Evolutionary conservation across 1,284 basidiomycete species (phyloP).

Genomic region (Salmacisia buchloeana): DNA sequence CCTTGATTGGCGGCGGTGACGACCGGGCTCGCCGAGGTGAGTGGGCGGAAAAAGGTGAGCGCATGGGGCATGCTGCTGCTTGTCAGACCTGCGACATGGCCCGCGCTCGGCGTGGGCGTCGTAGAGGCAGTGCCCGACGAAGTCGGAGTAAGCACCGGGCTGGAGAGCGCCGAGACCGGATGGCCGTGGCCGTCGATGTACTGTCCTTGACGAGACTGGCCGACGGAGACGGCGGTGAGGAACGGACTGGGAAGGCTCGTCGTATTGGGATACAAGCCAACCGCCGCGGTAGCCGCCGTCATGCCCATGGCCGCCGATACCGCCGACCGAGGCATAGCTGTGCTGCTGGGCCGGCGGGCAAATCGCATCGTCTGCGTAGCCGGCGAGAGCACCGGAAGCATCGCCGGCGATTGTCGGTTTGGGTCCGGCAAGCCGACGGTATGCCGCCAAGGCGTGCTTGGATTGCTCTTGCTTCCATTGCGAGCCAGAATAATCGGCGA

Average conservation of each 20-base stretch:
- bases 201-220: no score
- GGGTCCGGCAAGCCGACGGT: background rate
- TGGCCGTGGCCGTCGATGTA: no score
- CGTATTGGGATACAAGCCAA: background rate
- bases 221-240: background rate
- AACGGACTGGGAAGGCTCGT: background rate
- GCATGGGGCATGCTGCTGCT: slow-evolving; percentile 6
- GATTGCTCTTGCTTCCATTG: background rate
- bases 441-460: background rate
- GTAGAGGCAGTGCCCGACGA: slow-evolving; percentile 1
- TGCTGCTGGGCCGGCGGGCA: slow-evolving; percentile 2
- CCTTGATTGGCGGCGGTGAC: background rate
- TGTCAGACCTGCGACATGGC: slow-evolving; percentile 1
- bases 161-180: background rate
- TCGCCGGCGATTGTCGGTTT: background rate
- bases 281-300: background rate
- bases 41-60: background rate
- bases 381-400: background rate
- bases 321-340: background rate
- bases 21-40: background rate
- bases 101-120: background rate
- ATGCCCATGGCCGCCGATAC: background rate
- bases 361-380: background rate
- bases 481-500: background rate
- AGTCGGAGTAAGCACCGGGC: background rate